Base-by-base conservation (phyloP, 192 early-diverging fungal species). In the Backusella parvicylindrica region DNA sequence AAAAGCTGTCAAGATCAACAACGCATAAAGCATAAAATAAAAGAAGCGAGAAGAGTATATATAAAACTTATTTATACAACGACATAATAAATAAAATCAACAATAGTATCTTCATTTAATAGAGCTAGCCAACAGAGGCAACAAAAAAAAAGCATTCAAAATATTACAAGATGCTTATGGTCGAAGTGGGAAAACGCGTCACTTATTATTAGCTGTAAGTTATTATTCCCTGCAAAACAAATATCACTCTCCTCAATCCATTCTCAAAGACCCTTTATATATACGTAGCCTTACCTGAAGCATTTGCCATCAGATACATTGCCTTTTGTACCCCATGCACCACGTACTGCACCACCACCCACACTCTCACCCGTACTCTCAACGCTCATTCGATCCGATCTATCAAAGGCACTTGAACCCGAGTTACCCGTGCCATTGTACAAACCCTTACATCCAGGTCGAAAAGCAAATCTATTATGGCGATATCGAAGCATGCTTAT, bases 401-500 rank as follows among this genome's bases (percentile, higher is more conserved):
- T 70, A 13, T 1, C 2, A 4, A 79, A 71, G 26, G 21, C 68
- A 26, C 11, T 77, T 1, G 72, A 79, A 15, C 81, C 81, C 1
- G 37, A 68, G 32, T 32, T 82, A 4, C 81, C 81, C 11, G 47
- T 36, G 8, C 75, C 81, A 6, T 23, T 9, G 1, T 79, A 73
- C 32, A 82, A 82, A 43, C 81, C 81, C 1, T 32, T 82, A 11
- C 81, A 82, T 66, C 36, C 36, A 23, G 77, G 77, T 7, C 47
- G 81, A n/a, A 50, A 79, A 26, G 81, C 77, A 3, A 82, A 82
- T 23, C 38, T 79, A n/a, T 23, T 82, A 26, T 82, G 81, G 81
- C n/a, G n/a, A 12, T 72, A 75, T 53, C 77, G 81, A 15, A 76
- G 74, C n/a, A 70, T 65, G 23, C 67, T 82, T 0, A 18, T 79